Conservation (phyloP, 345 rosid genomes). For the Cardamine resedifolia region DNA sequence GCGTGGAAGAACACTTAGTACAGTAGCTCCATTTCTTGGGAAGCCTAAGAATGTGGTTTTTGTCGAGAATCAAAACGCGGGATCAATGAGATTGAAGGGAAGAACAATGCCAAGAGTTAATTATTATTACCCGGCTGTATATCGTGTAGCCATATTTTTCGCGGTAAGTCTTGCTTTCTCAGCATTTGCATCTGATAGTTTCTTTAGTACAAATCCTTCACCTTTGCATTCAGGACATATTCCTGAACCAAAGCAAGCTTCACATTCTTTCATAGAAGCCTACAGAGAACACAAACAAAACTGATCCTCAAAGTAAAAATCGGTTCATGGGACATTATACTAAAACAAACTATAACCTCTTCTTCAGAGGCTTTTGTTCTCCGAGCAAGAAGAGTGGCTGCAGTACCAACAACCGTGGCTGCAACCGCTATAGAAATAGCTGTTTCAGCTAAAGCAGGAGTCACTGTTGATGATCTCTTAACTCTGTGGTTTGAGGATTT, state of each 20-base stretch:
- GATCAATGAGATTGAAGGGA: not conserved
- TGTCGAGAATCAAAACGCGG: not conserved
- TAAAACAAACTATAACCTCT: conserved; percentile 52
- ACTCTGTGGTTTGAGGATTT: conserved; percentile 32
- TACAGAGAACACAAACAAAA: conserved; percentile 10
- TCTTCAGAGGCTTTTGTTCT: conserved; percentile 51
- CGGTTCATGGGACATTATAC: not conserved
- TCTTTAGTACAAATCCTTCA: conserved; percentile 85
- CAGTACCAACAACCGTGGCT: conserved; percentile 81
- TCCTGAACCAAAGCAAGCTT: conserved; percentile 80
- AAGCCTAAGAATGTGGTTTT: conserved; percentile 53
- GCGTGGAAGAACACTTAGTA: conserved; percentile 78
- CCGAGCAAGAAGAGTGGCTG: conserved; percentile 69
- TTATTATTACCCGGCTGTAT: conserved; percentile 77
- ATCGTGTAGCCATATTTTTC: conserved; percentile 84
- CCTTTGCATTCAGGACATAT: conserved; percentile 88
- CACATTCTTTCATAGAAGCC: conserved; percentile 66
- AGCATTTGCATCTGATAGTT: conserved; percentile 65
- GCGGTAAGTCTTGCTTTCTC: conserved; percentile 76
- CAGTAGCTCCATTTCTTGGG: conserved; percentile 99
- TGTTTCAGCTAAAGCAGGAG: conserved; percentile 65
- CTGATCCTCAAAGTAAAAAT: not conserved
- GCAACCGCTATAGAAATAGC: conserved; percentile 81
- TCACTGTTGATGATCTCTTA: conserved; percentile 34
- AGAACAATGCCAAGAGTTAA: not conserved